These are phyloP conservation scores for Xylaria longipes DNA, from an alignment of 495 filamentous ascomycete species.

Conservation along the genomic window DNA sequence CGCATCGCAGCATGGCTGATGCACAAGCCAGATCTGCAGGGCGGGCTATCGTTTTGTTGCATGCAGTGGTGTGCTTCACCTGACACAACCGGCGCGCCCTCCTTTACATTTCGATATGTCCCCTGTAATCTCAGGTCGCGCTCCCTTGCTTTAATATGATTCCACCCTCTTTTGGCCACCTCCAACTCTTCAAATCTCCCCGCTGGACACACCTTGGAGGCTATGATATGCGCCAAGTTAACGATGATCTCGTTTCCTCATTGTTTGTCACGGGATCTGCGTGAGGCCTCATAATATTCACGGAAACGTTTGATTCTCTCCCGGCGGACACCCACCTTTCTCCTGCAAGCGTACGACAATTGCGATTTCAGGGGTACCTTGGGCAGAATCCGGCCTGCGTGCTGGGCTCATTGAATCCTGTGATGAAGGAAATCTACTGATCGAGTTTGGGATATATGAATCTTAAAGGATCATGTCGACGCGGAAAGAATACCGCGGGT, in stretches of 20 bases:
- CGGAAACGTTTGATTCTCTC: not conserved
- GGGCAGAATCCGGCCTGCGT: not conserved
- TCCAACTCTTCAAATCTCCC: not conserved
- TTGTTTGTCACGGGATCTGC: slow-evolving; percentile 18
- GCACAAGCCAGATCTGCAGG: slow-evolving; percentile 22
- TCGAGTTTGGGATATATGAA: slow-evolving; percentile 13
- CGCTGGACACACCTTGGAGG: not conserved
- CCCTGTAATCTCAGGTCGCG: slow-evolving; percentile 3
- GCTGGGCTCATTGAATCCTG: not conserved
- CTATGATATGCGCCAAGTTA: slow-evolving; percentile 22
- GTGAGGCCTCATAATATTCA: not conserved
- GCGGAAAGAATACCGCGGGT: slow-evolving; percentile 19
- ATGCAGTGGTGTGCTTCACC: slow-evolving; percentile 23
- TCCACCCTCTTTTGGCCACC: not conserved
- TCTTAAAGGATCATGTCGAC: not conserved
- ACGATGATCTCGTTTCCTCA: slow-evolving; percentile 1
- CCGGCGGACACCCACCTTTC: not conserved
- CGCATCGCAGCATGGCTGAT: not conserved
- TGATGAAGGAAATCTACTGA: not conserved
- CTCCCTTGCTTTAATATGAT: not conserved
- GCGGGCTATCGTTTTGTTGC: not conserved
- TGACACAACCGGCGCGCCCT: slow-evolving; percentile 22
- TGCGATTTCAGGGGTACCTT: slow-evolving; percentile 10
- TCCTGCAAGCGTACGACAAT: not conserved
- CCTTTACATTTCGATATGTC: slow-evolving; percentile 9